Evolutionary conservation across 1,139 yeast genomes (phyloP).

Genomic region (Saccharomycopsis hybrid): DNA sequence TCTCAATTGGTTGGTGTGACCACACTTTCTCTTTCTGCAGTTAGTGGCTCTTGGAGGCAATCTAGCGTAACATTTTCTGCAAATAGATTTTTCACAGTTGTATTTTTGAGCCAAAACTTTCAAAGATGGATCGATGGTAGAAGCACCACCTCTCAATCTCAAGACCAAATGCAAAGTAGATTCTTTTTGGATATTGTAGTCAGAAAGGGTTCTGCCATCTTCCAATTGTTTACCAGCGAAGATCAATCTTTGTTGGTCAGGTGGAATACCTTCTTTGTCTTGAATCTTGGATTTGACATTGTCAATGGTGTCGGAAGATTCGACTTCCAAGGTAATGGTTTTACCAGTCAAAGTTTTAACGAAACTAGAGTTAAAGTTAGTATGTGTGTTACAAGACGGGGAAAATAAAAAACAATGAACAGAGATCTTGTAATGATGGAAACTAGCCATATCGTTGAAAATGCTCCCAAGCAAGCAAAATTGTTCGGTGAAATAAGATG

Average conservation of each 20-base stretch:
- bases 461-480: no score
- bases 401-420: no score
- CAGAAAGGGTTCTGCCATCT: conserved; percentile 88
- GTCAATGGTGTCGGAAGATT: conserved; percentile 91
- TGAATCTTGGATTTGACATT: conserved; percentile 90
- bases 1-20: conserved; percentile 99
- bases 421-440: no score
- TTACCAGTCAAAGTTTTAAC: conserved; percentile 85
- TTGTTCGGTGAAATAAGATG: no score
- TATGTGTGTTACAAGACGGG: no score
- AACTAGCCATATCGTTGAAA: no score
- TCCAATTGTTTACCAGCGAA: conserved; percentile 94
- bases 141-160: conserved; percentile 91
- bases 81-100: conserved; percentile 99
- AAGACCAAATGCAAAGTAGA: conserved; percentile 82
- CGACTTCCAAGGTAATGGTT: conserved; percentile 91
- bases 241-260: conserved; percentile 90
- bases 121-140: conserved; percentile 98
- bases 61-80: conserved; percentile 99
- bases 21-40: conserved; percentile 99
- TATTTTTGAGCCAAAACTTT: conserved; percentile 98
- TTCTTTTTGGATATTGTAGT: conserved; percentile 94
- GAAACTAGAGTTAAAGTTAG: conserved; percentile 44
- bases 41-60: conserved; percentile 99
- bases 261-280: conserved; percentile 94